Evolutionary conservation across 257 asterid species (phyloP), one percentile per base, ranked within the genome.

Genomic region (Solanum bulbocastanum): DNA sequence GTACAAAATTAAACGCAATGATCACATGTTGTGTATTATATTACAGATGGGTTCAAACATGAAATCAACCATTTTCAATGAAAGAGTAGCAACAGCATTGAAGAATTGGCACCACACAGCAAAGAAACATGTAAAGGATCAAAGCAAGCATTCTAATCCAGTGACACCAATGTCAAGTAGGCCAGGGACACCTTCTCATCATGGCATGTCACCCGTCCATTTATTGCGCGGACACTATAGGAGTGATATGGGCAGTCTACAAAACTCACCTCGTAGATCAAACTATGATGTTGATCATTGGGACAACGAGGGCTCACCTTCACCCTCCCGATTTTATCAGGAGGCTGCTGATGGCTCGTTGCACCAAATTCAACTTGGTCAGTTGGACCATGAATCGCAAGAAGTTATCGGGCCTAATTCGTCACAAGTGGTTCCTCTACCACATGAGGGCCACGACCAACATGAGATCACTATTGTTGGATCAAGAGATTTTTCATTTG

Each of bases 21-120:
- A 69, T 82, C 20, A 81, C 30, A 30, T 30, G 27, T 30, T 73
- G 44, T 36, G 27, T 30, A 30, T 82, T 13, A 12, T 18, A 30
- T 49, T 18, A 25, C 89, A 97, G 99, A 97, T 96, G 99, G 99
- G 99, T 73, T 92, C 99, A 8, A 94, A 90, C 35, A 94, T 96
- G 99, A 96, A 95, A 89, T 94, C 98, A 58, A 93, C 97, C 0
- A 95, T 96, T 71, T 96, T 96, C 95, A 93, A 93, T 81, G 98
- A 96, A 16, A 83, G 92, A 72, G 98, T 96, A 14, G 98, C 96
- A 3, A 74, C 93, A 5, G 99, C 99, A 10, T 84, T 97, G 35
- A 90, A 88, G 68, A 94, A 60, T 83, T 97, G 99, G 99, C 99
- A 96, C 93, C 98, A 95, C 91, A 92, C 94, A 0, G 98, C 99